Percentiles rank a stretch among this genome's conserved stretches.
phyloP scores from a whole-genome alignment of 305 asterid genomes.

The Fraxinus baroniana region DNA sequence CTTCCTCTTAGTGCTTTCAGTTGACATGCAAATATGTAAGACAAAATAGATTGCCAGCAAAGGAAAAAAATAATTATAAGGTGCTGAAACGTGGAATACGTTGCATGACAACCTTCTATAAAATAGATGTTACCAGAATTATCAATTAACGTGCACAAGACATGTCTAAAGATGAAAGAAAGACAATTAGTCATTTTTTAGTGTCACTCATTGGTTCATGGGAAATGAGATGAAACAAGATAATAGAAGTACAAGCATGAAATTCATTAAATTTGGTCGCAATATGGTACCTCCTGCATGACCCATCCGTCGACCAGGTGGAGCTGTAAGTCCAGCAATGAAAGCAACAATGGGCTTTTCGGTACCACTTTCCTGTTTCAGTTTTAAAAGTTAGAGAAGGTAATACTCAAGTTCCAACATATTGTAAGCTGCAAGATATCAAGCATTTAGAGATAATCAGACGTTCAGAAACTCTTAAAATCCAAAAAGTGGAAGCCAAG shows the following conservation, averaged over 20 bases:
- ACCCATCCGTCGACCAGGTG: slow-evolving; percentile 99
- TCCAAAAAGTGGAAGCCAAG: background rate
- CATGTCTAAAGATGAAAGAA: background rate
- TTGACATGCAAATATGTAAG: background rate
- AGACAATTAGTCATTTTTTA: background rate
- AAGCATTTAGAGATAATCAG: background rate
- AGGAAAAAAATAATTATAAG: background rate
- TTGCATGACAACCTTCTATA: background rate
- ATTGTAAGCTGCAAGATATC: background rate
- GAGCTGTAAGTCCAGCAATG: slow-evolving; percentile 99
- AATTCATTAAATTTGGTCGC: background rate
- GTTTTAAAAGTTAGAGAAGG: slow-evolving; percentile 9
- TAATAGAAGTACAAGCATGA: background rate
- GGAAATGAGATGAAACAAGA: slow-evolving; percentile 2
- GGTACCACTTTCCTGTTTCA: slow-evolving; percentile 83
- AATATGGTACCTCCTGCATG: slow-evolving; percentile 86
- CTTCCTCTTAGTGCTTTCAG: background rate
- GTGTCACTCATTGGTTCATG: background rate
- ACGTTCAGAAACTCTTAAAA: slow-evolving; percentile 12
- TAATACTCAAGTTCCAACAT: background rate
- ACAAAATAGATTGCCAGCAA: background rate
- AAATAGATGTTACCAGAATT: background rate
- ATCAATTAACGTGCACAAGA: background rate
- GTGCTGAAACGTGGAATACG: background rate
- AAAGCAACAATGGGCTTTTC: slow-evolving; percentile 89